Evolutionary conservation across 352 stramenopile genomes (phyloP).

Genomic region (Halophytophthora polymorphica): DNA sequence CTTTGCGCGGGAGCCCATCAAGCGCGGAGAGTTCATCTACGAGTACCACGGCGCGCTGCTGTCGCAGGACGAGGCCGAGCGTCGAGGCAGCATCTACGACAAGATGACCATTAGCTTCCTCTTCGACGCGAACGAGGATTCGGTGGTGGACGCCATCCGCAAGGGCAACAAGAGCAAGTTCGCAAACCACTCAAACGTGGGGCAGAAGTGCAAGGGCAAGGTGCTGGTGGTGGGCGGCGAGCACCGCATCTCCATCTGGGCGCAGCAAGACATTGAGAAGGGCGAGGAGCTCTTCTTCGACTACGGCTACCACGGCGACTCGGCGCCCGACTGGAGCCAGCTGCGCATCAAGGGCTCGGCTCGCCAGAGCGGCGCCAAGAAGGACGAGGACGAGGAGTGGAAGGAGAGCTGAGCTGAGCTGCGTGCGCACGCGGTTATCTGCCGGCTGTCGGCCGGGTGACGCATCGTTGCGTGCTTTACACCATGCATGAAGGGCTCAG

Average conservation of each 20-base stretch:
- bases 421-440: too few species aligned
- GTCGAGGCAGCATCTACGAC: constrained; percentile 83
- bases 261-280: constrained; percentile 81
- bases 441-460: too few species aligned
- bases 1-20: constrained; percentile 60
- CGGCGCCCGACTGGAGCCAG: constrained; percentile 63
- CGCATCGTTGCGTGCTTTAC: too few species aligned
- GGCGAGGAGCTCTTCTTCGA: constrained; percentile 75
- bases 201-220: constrained; percentile 81
- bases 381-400: constrained; percentile 17
- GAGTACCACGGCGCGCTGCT: constrained; percentile 64
- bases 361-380: constrained; percentile 14
- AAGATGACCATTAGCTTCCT: constrained; percentile 86
- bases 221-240: constrained; percentile 83
- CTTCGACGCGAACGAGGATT: constrained; percentile 90
- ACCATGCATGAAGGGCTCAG: too few species aligned
- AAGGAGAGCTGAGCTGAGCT: constrained; percentile 19
- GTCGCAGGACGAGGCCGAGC: constrained; percentile 69
- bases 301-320: constrained; percentile 63
- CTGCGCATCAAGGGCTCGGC: constrained; percentile 39
- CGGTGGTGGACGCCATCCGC: constrained; percentile 87
- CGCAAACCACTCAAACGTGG: constrained; percentile 65
- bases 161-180: constrained; percentile 94
- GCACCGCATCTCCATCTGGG: constrained; percentile 91
- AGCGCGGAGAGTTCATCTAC: constrained; percentile 66